Percentiles rank a stretch among this genome's conserved stretches.
Conservation (phyloP, 257 asterid species). For the Petunia secreta region DNA sequence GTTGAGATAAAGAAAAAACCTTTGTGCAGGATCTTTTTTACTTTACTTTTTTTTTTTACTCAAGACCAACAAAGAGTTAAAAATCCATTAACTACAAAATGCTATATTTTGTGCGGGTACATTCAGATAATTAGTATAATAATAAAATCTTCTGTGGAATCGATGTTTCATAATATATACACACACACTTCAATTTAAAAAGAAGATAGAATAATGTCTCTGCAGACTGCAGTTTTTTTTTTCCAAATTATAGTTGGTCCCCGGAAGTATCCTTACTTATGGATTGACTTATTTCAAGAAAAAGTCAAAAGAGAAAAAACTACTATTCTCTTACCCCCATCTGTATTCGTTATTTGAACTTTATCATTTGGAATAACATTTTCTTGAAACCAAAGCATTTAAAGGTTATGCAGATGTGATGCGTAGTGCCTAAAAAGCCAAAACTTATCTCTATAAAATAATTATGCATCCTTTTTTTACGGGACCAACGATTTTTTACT, state of each 20-base stretch:
- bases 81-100: too few relatives aligned
- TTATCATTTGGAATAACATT: constrained; percentile 8
- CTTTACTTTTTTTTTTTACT: too few relatives aligned
- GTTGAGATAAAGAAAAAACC: not conserved
- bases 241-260: not conserved
- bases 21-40: too few relatives aligned
- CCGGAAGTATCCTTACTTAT: not conserved
- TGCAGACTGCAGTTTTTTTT: not conserved
- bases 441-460: not conserved
- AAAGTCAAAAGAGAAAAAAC: not conserved
- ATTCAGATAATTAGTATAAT: too few relatives aligned
- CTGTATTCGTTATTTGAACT: not conserved
- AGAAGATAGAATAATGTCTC: not conserved
- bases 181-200: not conserved
- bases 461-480: not conserved
- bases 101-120: too few relatives aligned
- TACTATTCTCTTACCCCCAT: not conserved
- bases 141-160: too few relatives aligned
- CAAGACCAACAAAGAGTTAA: not conserved
- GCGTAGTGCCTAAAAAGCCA: not conserved
- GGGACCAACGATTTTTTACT: not conserved
- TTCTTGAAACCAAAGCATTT: not conserved
- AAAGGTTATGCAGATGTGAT: not conserved
- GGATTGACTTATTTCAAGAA: not conserved
- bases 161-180: too few relatives aligned